Base-by-base conservation (phyloP, 345 rosid genomes). In the Eutrema yunnanense region DNA sequence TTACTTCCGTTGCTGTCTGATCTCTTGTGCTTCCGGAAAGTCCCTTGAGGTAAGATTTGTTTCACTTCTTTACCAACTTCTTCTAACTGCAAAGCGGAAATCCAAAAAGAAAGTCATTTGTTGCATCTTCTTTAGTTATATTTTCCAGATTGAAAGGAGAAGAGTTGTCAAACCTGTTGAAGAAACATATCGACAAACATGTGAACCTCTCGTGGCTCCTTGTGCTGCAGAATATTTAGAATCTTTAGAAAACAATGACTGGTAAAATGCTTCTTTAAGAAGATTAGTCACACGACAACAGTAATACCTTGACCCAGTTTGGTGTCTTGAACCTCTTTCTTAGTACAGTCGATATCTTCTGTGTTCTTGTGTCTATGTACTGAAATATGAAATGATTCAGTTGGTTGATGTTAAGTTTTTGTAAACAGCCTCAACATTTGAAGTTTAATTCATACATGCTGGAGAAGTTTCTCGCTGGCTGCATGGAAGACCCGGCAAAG, bases 161-260 rank as follows among this genome's bases (percentile, higher is more conserved):
- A 58, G 14, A 62, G 71, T 62, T 43, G 65, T 51, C 83, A 69
- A 65, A 92, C 99, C 99, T 96, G 96, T 76, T 86, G 94, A 71
- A 88, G 86, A 81, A 96, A 86, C 78, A 96, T 76, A 86, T 92
- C 99, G 48, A 90, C 96, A 76, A 82, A 92, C 99, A 96, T 92
- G 60, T 96, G 99, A 37, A 96, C 98, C 83, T 96, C 99, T 75
- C 97, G 82, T 16, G 99, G 99, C 83, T 96, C 99, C 88, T 90
- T 96, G 82, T 96, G 99, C 99, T 96, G 91, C 76, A 64, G 59
- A 78, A 82, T 65, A 67, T 74, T 41, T 62, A 64, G 59, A 78
- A 82, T 65, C 65, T 74, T 41, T 62, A 71, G 71, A 71, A 52
- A 34, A 74, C 30, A 72, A 46, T 16, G 30, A 73, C 44, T 14